Evolutionary conservation across 805 yeast species (phyloP), one percentile per base, ranked within the genome.

Genomic region (Candida tallmaniae): DNA sequence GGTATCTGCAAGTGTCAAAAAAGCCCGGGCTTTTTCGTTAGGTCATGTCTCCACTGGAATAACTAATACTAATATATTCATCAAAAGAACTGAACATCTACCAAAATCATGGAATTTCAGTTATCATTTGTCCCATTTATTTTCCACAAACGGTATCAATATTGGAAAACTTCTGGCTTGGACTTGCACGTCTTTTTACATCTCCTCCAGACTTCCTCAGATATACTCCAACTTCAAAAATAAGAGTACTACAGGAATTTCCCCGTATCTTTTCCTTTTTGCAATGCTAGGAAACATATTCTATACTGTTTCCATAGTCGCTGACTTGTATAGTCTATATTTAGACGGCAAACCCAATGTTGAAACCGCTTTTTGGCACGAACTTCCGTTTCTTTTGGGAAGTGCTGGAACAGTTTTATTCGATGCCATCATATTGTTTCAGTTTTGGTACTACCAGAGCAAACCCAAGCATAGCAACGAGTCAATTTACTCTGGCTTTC

Each of bases 321-420:
- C 50, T 12, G 66, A 62, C 32, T 48, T 62, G 31, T 54, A 43
- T 29, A 36, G 60, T n/a, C 32, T 56, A 18, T 39, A 42, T 20
- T 38, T 38, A 19, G 45, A 42, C 15, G 47, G 41, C 18, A 7
- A 30, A 28, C 45, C 44, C 35, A 16, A 18, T 9, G 6, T 7
- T 11, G 9, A 10, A 6, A 20, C 23, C 10, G 59, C 43, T 6
- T 83, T 81, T 48, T 56, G 84, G 17, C 48, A 75, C 25, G 95
- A 87, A 47, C 50, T 85, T 31, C 95, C 96, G 0, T 88, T 78
- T 50, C 61, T 89, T 20, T 50, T 85, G 12, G 96, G 96, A 1
- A 77, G 88, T 44, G 72, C 83, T 0, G 95, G 96, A 4, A 87
- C 96, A 0, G 73, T 88, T 14, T 42, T 77, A 4, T 85, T 88